These are phyloP conservation scores for Euphorbia tirucalli DNA, from an alignment of 345 rosid species.

Conservation along the genomic window DNA sequence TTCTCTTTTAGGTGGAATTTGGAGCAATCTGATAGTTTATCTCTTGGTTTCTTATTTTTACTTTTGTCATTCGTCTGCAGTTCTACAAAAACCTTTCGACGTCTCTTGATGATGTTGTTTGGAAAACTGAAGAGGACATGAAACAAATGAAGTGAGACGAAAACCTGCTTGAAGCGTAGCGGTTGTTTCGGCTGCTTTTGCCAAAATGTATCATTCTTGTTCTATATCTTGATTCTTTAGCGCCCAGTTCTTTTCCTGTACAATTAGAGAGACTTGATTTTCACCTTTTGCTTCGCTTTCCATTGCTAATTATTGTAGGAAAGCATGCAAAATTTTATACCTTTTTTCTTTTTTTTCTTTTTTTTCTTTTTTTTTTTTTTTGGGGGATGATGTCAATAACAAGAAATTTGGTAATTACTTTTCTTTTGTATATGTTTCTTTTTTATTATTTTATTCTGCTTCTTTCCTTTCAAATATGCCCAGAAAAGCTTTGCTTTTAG, in stretches of 20 bases:
- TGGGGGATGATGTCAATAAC: background rate
- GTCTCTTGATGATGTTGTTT: conserved; percentile 76
- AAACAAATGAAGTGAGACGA: conserved; percentile 35
- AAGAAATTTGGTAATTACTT: background rate
- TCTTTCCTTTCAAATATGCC: background rate
- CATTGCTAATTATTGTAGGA: conserved; percentile 32
- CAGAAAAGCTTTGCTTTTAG: background rate
- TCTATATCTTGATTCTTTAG: conserved; percentile 34
- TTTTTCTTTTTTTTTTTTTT: background rate
- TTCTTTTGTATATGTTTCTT: conserved; percentile 1
- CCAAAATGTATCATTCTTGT: conserved; percentile 19
- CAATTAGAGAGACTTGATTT: conserved; percentile 11
- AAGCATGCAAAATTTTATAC: conserved; percentile 30
- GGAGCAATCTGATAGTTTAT: no score
- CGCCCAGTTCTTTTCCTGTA: conserved; percentile 8
- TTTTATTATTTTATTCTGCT: background rate
- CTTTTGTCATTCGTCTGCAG: conserved; percentile 39
- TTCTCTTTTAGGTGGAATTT: no score
- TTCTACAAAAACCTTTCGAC: conserved; percentile 83
- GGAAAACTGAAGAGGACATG: conserved; percentile 89
- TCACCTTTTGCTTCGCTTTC: conserved; percentile 32
- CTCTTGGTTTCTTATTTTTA: background rate
- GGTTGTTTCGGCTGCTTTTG: background rate
- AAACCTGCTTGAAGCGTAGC: conserved; percentile 10
- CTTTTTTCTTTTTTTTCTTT: background rate